phyloP scores from a whole-genome alignment of 192 early-diverging fungal species.

The Gamsiella multidivaricata region DNA sequence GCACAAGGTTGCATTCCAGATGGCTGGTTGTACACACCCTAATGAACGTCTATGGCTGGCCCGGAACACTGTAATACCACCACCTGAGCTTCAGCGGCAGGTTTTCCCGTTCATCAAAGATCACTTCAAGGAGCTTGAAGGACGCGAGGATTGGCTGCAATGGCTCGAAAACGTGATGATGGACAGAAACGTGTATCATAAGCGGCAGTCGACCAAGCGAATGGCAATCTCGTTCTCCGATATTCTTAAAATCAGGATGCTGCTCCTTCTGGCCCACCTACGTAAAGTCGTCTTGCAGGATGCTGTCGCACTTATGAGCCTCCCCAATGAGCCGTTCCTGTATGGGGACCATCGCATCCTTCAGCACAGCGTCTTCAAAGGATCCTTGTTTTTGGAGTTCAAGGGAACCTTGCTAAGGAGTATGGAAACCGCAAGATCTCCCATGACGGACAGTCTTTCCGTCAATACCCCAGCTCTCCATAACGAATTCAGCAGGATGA shows the following conservation, averaged over 20 bases:
- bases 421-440: not conserved
- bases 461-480: constrained; percentile 9
- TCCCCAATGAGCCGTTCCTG: not conserved
- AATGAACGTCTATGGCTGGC: not conserved
- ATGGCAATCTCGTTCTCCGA: not conserved
- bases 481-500: not conserved
- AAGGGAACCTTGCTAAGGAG: not conserved
- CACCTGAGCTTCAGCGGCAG: constrained; percentile 8
- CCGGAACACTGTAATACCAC: constrained; percentile 1
- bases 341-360: not conserved
- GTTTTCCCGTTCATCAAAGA: constrained; percentile 5
- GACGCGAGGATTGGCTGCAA: not conserved
- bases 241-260: not conserved
- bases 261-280: not conserved
- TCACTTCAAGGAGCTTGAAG: not conserved
- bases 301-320: not conserved
- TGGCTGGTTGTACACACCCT: not conserved
- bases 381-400: no score
- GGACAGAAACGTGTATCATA: not conserved
- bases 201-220: not conserved
- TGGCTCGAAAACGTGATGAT: constrained; percentile 9
- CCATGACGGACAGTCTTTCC: constrained; percentile 1
- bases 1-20: not conserved
- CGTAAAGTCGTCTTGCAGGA: constrained; percentile 21
- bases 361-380: not conserved